These are phyloP conservation scores for Nicotiana tabacum DNA, from an alignment of 257 asterid genomes.

Conservation along the genomic window DNA sequence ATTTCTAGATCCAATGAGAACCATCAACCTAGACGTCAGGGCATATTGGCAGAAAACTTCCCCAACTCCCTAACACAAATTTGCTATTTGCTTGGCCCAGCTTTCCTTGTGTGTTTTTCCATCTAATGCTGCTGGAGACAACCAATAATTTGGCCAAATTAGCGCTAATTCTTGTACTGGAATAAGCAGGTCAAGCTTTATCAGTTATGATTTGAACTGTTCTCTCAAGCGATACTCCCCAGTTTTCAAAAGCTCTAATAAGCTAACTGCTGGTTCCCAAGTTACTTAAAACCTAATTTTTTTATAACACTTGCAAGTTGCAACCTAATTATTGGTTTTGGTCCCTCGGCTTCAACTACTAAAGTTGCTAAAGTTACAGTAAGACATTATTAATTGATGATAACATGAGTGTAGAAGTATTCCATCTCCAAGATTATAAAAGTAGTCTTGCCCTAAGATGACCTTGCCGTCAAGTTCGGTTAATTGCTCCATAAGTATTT, in stretches of 20 bases:
- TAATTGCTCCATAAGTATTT: background rate
- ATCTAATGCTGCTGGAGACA: background rate
- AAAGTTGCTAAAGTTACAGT: too few species aligned
- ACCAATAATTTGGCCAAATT: too few species aligned
- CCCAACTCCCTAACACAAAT: background rate
- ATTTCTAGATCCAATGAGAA: background rate
- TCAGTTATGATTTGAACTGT: background rate
- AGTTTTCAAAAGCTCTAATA: background rate
- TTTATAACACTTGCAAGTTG: background rate
- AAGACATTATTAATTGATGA: background rate
- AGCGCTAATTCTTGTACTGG: too few species aligned
- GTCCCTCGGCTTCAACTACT: background rate
- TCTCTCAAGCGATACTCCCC: background rate
- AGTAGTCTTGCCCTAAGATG: background rate
- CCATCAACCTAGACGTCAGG: background rate
- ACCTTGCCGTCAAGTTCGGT: background rate
- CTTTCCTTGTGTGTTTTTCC: background rate
- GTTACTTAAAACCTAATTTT: background rate
- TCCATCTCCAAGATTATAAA: background rate
- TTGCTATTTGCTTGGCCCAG: too few species aligned
- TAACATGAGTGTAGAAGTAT: background rate
- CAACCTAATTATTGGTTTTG: background rate
- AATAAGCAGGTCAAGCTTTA: background rate
- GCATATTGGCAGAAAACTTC: background rate
- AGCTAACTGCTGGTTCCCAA: background rate